Evolutionary conservation across 1,284 basidiomycete genomes (phyloP).

Genomic region (Boletus albobrunnescens): DNA sequence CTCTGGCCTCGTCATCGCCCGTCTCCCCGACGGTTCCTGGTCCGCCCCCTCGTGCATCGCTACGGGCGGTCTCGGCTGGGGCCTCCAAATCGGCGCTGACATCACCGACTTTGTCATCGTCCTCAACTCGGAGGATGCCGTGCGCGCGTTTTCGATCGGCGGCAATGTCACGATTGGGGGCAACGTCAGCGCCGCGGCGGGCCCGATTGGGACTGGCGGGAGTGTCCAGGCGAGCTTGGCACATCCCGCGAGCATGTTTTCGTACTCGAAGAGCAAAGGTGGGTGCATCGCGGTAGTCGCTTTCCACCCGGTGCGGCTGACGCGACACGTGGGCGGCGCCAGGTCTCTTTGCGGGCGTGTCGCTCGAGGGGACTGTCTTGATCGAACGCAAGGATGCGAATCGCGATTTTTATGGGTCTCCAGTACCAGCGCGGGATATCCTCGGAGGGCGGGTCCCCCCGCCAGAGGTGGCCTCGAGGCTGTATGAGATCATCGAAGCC

Average conservation of each 20-base stretch:
- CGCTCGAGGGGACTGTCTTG: slow-evolving; percentile 90
- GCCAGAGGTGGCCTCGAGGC: slow-evolving; percentile 87
- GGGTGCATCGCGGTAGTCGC: too few relatives aligned
- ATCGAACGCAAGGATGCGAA: slow-evolving; percentile 96
- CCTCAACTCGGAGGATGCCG: slow-evolving; percentile 94
- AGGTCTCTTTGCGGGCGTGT: slow-evolving; percentile 94
- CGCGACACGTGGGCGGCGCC: too few relatives aligned
- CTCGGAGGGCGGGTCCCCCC: slow-evolving; percentile 91
- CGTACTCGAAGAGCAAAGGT: slow-evolving; percentile 95
- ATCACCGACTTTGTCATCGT: slow-evolving; percentile 88
- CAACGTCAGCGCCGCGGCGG: slow-evolving; percentile 79
- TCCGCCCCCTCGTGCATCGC: slow-evolving; percentile 96
- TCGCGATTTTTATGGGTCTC: slow-evolving; percentile 91
- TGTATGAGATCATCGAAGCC: slow-evolving; percentile 95
- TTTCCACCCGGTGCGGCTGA: too few relatives aligned
- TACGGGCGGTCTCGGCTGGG: slow-evolving; percentile 95
- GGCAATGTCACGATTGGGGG: slow-evolving; percentile 97
- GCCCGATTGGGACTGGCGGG: slow-evolving; percentile 94
- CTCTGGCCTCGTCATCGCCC: slow-evolving; percentile 90
- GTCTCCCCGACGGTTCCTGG: slow-evolving; percentile 95
- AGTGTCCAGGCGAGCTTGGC: slow-evolving; percentile 84
- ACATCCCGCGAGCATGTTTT: slow-evolving; percentile 96
- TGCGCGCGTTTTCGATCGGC: slow-evolving; percentile 90
- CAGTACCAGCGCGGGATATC: slow-evolving; percentile 86
- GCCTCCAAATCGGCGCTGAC: slow-evolving; percentile 92